Percentiles rank a stretch among this genome's conserved stretches.
Conservation (phyloP, 257 asterid genomes). For the Catharanthus roseus region DNA sequence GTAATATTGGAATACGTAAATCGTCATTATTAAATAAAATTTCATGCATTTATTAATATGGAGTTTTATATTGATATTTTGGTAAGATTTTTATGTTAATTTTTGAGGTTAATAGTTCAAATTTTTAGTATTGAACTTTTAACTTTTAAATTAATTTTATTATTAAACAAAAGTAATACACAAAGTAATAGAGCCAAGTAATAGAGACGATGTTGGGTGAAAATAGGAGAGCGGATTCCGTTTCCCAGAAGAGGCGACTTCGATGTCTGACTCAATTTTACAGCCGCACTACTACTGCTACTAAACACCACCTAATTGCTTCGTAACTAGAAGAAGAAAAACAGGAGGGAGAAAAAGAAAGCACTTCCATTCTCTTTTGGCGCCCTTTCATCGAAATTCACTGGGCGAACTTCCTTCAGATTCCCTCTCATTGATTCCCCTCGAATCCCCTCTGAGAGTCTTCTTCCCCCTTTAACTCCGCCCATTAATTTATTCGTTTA, state of each 20-base stretch:
- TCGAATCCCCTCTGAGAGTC: slow-evolving; percentile 7
- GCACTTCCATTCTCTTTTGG: slow-evolving; percentile 30
- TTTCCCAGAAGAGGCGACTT: background rate
- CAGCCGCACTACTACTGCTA: background rate
- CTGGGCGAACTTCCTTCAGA: slow-evolving; percentile 22
- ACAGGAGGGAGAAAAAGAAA: background rate
- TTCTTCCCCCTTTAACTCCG: background rate
- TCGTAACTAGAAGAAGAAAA: background rate
- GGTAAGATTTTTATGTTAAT: too few relatives aligned
- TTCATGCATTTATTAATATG: too few relatives aligned
- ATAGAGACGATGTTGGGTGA: background rate
- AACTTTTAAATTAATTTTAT: too few relatives aligned
- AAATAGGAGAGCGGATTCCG: background rate
- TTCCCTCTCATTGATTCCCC: slow-evolving; percentile 15
- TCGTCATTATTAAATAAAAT: too few relatives aligned
- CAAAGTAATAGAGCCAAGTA: too few relatives aligned
- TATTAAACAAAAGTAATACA: too few relatives aligned
- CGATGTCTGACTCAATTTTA: background rate
- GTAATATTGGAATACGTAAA: too few relatives aligned
- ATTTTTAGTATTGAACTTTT: too few relatives aligned
- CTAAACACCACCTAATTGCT: background rate
- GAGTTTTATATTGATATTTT: too few relatives aligned
- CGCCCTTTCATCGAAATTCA: slow-evolving; percentile 42
- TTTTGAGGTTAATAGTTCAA: too few relatives aligned
- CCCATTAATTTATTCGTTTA: too few relatives aligned